Base-by-base conservation (phyloP, 805 yeast species). In the Kodamaea jinghongensis region DNA sequence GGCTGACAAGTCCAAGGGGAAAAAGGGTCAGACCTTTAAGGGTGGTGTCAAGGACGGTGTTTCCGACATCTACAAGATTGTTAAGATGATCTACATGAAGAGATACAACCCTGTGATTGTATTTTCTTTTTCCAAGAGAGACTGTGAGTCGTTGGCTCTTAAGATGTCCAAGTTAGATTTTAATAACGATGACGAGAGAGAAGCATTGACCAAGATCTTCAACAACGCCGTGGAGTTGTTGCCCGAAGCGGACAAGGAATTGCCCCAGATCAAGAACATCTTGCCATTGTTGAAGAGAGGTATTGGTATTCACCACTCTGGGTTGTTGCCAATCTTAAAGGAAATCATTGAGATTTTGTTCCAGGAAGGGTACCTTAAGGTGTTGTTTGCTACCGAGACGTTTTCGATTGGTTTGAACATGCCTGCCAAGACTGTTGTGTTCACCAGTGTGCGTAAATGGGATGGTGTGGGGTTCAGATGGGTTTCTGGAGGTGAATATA, bases 401-500 rank as follows among this genome's bases (percentile, higher is more conserved):
- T 93, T 93, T 60, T 90, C 98, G 9, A 93, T 93, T 67, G 99
- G 99, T 37, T 78, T 93, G 38, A 93, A 93, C 67, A 93, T 93
- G 99, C 99, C 99, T 54, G 98, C 99, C 8, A 93, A 93, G 55
- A 93, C 99, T 0, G 99, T 93, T 32, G 99, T 93, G 2, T 93
- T 93, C 63, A 93, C 99, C 0, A 86, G 91, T 25, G 99, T 93
- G 14, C 80, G 99, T 59, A 93, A 93, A 62, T 93, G 97, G 96
- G 99, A 93, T 67, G 99, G 99, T 53, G 81, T 79, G 47, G 95
- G 91, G 13, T 89, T 91, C 73, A 81, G 99, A 66, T 93, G 99
- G 99, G 97, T 93, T 23, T 86, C 96, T 41, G 99, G 99, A 44
- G 99, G 99, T 71, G 99, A 93, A 67, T 93, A 93, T 65, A 93